These are phyloP conservation scores for Dactylellina sp. DNA, from an alignment of 2,329 filamentous ascomycete genomes.

Conservation along the genomic window DNA sequence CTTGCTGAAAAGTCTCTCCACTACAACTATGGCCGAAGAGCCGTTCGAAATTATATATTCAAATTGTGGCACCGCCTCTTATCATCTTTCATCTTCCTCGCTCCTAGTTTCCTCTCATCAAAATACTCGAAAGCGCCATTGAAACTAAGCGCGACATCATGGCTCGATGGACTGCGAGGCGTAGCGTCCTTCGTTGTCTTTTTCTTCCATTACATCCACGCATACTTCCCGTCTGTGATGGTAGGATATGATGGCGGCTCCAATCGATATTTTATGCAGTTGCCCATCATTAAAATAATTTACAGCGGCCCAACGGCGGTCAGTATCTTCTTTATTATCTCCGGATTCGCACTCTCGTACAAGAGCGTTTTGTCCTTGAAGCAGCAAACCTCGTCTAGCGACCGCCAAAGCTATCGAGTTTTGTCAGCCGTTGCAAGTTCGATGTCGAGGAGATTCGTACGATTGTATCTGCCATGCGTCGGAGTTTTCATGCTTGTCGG, in stretches of 20 bases:
- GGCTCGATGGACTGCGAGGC: conserved; percentile 62
- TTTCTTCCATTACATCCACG: conserved; percentile 67
- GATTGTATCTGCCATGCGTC: conserved; percentile 9
- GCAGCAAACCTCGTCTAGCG: not conserved
- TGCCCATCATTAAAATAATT: conserved; percentile 66
- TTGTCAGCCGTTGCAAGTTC: conserved; percentile 12
- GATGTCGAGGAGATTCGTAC: conserved; percentile 6
- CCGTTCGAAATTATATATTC: conserved; percentile 4
- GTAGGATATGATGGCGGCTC: conserved; percentile 61
- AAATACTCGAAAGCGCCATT: conserved; percentile 31
- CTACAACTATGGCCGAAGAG: not conserved
- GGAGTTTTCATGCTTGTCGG: conserved; percentile 13
- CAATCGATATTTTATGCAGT: conserved; percentile 63
- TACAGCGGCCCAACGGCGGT: conserved; percentile 68
- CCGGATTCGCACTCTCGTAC: conserved; percentile 67
- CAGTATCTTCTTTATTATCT: conserved; percentile 69
- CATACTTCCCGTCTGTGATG: conserved; percentile 63
- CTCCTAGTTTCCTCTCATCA: conserved; percentile 30
- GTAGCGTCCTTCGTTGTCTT: conserved; percentile 68
- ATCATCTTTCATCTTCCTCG: conserved; percentile 10
- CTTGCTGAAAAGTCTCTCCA: not conserved
- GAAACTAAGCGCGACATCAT: conserved; percentile 62
- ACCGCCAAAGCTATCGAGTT: conserved; percentile 8
- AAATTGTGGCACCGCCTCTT: conserved; percentile 13
- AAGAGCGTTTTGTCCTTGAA: conserved; percentile 63